A percentile compares a stretch with the other conserved stretches of the same genome.
These are phyloP conservation scores for Herpetomonas tarakana DNA, from an alignment of 208 protist genomes.

Conservation along the genomic window DNA sequence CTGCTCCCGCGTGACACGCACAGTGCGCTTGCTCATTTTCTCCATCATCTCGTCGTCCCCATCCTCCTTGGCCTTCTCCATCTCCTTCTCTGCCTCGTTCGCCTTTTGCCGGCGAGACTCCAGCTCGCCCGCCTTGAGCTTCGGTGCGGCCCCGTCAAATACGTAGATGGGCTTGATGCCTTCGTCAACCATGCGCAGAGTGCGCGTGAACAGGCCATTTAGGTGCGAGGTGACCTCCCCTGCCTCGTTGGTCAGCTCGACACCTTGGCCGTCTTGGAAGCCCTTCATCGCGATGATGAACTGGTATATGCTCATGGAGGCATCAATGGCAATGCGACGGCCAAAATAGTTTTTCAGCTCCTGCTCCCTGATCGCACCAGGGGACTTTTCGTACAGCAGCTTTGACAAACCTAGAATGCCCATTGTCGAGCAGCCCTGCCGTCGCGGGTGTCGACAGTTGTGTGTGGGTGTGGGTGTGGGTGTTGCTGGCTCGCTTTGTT, in stretches of 20 bases:
- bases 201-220: conserved; percentile 97
- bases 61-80: conserved; percentile 82
- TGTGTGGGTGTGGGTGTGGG: conserved; percentile 3
- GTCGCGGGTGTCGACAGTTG: no score
- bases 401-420: conserved; percentile 97
- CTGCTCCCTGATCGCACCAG: conserved; percentile 87
- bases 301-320: conserved; percentile 99
- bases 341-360: conserved; percentile 98
- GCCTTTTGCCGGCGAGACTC: conserved; percentile 89
- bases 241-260: conserved; percentile 94
- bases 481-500: no score
- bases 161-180: conserved; percentile 99
- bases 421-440: no score
- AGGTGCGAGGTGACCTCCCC: conserved; percentile 98
- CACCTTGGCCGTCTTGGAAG: conserved; percentile 81
- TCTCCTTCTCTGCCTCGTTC: no score
- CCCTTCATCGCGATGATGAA: conserved; percentile 97
- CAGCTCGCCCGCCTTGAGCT: conserved; percentile 95
- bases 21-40: conserved; percentile 94
- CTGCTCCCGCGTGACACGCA: conserved; percentile 94
- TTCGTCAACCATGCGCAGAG: conserved; percentile 97
- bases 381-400: conserved; percentile 94
- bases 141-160: conserved; percentile 99
- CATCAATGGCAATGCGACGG: conserved; percentile 99
- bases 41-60: conserved; percentile 92